Conservation (phyloP, 73 alveolate genomes). For the Paramecium sonneborni region DNA sequence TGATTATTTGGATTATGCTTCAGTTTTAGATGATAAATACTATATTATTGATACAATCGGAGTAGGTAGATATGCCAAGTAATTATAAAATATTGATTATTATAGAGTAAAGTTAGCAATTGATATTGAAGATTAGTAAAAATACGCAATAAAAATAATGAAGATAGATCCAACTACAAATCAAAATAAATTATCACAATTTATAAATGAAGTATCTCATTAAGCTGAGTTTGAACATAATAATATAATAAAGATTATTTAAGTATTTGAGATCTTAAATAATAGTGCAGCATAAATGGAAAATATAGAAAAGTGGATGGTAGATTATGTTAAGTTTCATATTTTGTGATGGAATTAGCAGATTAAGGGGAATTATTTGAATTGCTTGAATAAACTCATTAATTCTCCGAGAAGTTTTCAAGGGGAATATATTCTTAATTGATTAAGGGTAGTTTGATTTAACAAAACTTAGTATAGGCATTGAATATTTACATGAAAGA, state of each 20-base stretch:
- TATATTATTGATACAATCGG: constrained; percentile 33
- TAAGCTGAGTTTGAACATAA: constrained; percentile 24
- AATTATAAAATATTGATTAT: background rate
- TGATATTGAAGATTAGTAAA: background rate
- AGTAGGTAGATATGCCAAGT: constrained; percentile 51
- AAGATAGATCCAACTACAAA: constrained; percentile 43
- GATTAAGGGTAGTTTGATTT: background rate
- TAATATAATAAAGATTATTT: background rate
- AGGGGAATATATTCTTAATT: background rate
- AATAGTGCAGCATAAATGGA: constrained; percentile 43
- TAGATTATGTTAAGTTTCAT: constrained; percentile 4
- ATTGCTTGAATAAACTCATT: constrained; percentile 30
- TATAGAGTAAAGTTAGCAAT: constrained; percentile 43
- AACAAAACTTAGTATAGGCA: background rate
- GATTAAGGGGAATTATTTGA: constrained; percentile 47
- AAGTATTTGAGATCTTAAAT: background rate
- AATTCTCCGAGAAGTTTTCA: constrained; percentile 38
- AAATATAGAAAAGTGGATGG: constrained; percentile 43
- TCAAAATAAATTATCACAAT: background rate
- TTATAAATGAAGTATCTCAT: constrained; percentile 17
- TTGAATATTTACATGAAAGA: constrained; percentile 26
- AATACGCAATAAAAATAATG: constrained; percentile 45
- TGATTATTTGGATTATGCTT: constrained; percentile 51
- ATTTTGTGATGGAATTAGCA: constrained; percentile 53
- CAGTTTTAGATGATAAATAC: constrained; percentile 20